Evolutionary conservation across 1,284 basidiomycete species (phyloP).

Genomic region (Boletus semigastroideus): DNA sequence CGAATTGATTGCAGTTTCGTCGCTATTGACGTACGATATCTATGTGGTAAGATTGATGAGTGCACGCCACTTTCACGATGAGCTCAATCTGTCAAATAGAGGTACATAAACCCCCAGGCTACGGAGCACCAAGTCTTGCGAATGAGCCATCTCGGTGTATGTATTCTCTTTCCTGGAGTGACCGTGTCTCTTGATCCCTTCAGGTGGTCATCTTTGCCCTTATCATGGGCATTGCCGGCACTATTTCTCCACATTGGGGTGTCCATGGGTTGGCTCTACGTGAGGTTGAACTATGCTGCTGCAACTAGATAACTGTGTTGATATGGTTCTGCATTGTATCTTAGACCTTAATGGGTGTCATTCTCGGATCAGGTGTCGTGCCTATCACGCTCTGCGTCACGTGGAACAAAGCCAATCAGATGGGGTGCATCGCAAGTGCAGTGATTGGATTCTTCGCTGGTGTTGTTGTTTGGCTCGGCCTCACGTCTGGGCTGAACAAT

Average conservation of each 20-base stretch:
- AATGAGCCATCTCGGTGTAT: constrained; percentile 51
- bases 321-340: neutral
- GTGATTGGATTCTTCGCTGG: constrained; percentile 72
- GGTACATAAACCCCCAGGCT: constrained; percentile 63
- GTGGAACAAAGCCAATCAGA: constrained; percentile 82
- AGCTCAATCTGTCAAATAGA: constrained; percentile 28
- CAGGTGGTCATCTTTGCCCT: constrained; percentile 74
- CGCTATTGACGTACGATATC: constrained; percentile 79
- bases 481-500: constrained; percentile 68
- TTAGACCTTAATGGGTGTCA: constrained; percentile 80
- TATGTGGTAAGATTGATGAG: constrained; percentile 51
- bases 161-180: constrained; percentile 38
- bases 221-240: constrained; percentile 78
- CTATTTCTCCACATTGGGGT: constrained; percentile 90
- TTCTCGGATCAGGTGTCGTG: constrained; percentile 82
- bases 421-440: constrained; percentile 74
- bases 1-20: constrained; percentile 87
- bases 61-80: neutral
- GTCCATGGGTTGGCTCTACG: constrained; percentile 87
- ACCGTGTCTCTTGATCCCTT: constrained; percentile 17
- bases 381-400: constrained; percentile 84
- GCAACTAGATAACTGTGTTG: neutral
- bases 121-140: constrained; percentile 60
- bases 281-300: constrained; percentile 42
- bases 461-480: constrained; percentile 82